Percentiles rank a stretch among this genome's conserved stretches.
These are phyloP conservation scores for Halophytophthora batemanensis DNA, from an alignment of 352 stramenopile genomes.

Conservation along the genomic window DNA sequence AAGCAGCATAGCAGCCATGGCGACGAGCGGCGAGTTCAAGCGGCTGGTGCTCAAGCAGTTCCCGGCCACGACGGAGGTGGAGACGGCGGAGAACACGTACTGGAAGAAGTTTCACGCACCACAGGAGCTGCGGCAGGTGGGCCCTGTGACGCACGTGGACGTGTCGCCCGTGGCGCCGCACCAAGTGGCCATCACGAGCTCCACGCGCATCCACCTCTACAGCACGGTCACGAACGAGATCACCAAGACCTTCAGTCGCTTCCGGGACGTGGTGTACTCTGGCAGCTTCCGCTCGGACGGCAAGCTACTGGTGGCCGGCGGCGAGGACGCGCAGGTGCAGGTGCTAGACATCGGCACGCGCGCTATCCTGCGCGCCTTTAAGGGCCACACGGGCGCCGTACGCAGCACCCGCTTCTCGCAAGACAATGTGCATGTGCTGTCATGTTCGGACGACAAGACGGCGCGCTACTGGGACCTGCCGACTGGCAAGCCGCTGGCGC, in stretches of 20 bases:
- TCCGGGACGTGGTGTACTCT: slow-evolving; percentile 85
- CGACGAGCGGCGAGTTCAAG: slow-evolving; percentile 80
- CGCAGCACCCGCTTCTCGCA: slow-evolving; percentile 75
- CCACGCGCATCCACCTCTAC: slow-evolving; percentile 85
- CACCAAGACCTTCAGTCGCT: slow-evolving; percentile 87
- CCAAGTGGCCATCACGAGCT: slow-evolving; percentile 85
- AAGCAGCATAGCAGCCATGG: slow-evolving; percentile 39
- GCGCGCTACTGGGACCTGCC: slow-evolving; percentile 86
- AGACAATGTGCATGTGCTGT: slow-evolving; percentile 87
- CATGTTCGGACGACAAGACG: slow-evolving; percentile 89
- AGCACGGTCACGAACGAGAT: slow-evolving; percentile 80
- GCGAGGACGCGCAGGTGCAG: slow-evolving; percentile 71
- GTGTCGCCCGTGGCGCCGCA: slow-evolving; percentile 74
- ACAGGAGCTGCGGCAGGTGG: slow-evolving; percentile 82
- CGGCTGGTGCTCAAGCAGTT: slow-evolving; percentile 88
- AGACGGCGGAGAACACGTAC: slow-evolving; percentile 80
- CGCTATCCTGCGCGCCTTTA: slow-evolving; percentile 83
- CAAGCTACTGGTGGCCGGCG: slow-evolving; percentile 83
- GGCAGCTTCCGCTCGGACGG: slow-evolving; percentile 86
- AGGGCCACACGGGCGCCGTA: slow-evolving; percentile 79
- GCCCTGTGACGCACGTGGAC: slow-evolving; percentile 81
- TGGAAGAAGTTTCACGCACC: slow-evolving; percentile 88
- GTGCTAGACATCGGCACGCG: slow-evolving; percentile 85
- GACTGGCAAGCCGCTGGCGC: slow-evolving; percentile 69
- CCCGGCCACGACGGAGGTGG: slow-evolving; percentile 66